Conservation (phyloP, 495 filamentous ascomycete species). For the Penicillium verhagenii region DNA sequence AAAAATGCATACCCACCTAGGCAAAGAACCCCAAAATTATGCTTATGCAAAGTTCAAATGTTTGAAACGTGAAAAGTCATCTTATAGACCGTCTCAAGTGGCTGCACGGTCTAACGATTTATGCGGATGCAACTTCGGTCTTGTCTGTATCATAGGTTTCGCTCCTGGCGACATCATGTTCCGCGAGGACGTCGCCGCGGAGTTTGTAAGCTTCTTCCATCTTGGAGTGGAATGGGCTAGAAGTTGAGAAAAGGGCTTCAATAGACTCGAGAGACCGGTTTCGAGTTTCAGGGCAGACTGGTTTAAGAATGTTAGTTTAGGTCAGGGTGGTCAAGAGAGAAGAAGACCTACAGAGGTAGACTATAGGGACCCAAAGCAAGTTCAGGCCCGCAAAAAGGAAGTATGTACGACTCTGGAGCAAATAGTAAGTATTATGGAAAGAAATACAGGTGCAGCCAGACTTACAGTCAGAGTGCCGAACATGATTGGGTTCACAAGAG, state of each 20-base stretch:
- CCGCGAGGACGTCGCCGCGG: conserved; percentile 33
- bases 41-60: neutral
- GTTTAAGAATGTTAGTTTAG: conserved; percentile 9
- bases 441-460: neutral
- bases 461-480: conserved; percentile 38
- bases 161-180: conserved; percentile 16
- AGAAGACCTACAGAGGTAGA: conserved; percentile 39
- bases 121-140: neutral
- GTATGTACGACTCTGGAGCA: conserved; percentile 42
- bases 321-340: neutral
- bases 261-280: conserved; percentile 60
- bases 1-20: neutral
- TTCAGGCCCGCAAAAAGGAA: conserved; percentile 55
- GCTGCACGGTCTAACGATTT: neutral
- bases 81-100: neutral
- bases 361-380: conserved; percentile 52
- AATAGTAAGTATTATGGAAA: conserved; percentile 3
- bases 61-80: neutral
- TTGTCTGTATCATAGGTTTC: conserved; percentile 6
- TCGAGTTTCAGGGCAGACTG: conserved; percentile 59
- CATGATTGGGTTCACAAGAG: conserved; percentile 53
- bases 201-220: conserved; percentile 39
- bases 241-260: conserved; percentile 49
- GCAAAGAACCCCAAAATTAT: neutral
- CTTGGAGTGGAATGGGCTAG: conserved; percentile 37